Percentiles rank a stretch among this genome's conserved stretches.
Conservation (phyloP, 2,329 filamentous ascomycete genomes). For the Hymenoscyphus salicellus region DNA sequence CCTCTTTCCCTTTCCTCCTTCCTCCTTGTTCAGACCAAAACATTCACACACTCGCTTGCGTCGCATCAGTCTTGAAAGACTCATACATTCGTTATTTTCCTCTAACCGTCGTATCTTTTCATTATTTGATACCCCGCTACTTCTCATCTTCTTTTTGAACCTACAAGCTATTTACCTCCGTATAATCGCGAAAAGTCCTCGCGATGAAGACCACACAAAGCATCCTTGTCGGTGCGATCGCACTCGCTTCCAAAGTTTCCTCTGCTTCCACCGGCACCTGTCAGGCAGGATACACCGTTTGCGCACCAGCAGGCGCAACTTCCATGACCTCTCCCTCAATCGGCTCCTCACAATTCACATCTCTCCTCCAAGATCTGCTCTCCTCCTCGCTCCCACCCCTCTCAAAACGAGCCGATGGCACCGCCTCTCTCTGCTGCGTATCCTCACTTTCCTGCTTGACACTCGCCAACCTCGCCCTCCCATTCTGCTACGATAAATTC, state of each 20-base stretch:
- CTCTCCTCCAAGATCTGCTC: constrained; percentile 36
- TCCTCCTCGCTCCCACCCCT: constrained; percentile 31
- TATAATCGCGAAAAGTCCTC: background rate
- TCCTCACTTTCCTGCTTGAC: constrained; percentile 27
- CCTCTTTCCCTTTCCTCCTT: background rate
- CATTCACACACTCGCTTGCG: background rate
- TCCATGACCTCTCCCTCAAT: constrained; percentile 31
- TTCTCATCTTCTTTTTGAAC: background rate
- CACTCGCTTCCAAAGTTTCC: background rate
- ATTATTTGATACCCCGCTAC: background rate
- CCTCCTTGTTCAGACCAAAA: background rate
- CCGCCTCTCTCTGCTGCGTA: constrained; percentile 30
- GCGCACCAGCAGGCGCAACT: constrained; percentile 34
- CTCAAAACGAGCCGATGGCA: constrained; percentile 21
- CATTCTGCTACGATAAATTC: constrained; percentile 52
- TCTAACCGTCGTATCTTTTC: background rate
- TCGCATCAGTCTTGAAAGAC: background rate
- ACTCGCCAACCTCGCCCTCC: constrained; percentile 38
- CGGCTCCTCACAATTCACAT: constrained; percentile 30
- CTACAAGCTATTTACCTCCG: background rate
- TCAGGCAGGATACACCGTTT: constrained; percentile 32
- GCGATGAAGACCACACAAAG: background rate
- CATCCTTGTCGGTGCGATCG: background rate
- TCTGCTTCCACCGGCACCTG: constrained; percentile 18
- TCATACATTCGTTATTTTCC: background rate